Evolutionary conservation across 306 rosid species (phyloP).

Genomic region (Lablab purpureus): DNA sequence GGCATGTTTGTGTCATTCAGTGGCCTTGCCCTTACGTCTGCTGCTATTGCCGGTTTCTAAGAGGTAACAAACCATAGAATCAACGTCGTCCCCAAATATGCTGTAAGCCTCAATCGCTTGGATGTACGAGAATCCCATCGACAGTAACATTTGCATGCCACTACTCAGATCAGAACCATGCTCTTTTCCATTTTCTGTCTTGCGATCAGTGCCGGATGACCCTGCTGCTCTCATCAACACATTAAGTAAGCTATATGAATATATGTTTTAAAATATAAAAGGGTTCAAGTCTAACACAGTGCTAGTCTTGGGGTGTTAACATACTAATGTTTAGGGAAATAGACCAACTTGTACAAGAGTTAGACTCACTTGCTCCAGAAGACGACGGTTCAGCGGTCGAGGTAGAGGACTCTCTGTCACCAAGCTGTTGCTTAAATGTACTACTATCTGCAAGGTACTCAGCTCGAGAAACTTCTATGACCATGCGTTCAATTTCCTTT

Average conservation of each 20-base stretch:
- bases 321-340: background rate
- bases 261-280: background rate
- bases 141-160: conserved; percentile 68
- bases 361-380: conserved; percentile 90
- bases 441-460: conserved; percentile 71
- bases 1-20: conserved; percentile 56
- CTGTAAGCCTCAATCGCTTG: conserved; percentile 91
- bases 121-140: conserved; percentile 93
- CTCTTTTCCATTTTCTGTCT: conserved; percentile 55
- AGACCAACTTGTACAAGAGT: conserved; percentile 11
- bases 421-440: conserved; percentile 64
- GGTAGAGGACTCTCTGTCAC: conserved; percentile 71
- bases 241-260: conserved; percentile 31
- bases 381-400: conserved; percentile 92
- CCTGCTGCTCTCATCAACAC: conserved; percentile 48
- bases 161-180: conserved; percentile 64
- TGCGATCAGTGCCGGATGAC: conserved; percentile 65
- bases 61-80: conserved; percentile 89
- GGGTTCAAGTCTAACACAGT: background rate
- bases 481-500: conserved; percentile 92
- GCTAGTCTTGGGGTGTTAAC: background rate
- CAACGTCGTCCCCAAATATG: conserved; percentile 94
- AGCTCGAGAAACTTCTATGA: conserved; percentile 87
- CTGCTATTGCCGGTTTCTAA: conserved; percentile 80
- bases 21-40: conserved; percentile 94